Evolutionary conservation across 2,329 filamentous ascomycete genomes (phyloP).

Genomic region (Daldinia eschscholtzii): DNA sequence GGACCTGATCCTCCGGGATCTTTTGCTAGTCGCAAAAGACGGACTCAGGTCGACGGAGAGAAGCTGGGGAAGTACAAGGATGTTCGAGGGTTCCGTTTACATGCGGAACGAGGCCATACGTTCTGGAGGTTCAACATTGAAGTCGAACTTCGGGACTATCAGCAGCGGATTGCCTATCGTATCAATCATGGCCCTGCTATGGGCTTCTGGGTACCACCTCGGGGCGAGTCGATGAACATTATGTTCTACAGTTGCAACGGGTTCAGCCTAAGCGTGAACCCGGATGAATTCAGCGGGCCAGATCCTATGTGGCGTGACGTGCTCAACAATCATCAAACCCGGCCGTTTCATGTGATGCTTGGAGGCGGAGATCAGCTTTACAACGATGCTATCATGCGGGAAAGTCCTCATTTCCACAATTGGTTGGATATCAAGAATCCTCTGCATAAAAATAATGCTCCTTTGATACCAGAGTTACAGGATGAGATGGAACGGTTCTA

Average conservation of each 20-base stretch:
- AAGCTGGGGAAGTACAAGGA: constrained; percentile 85
- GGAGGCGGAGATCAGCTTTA: constrained; percentile 98
- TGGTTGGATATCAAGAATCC: constrained; percentile 88
- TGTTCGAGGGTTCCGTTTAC: constrained; percentile 83
- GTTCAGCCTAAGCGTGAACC: constrained; percentile 83
- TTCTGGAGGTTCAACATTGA: constrained; percentile 99
- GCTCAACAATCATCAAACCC: constrained; percentile 88
- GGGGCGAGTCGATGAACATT: constrained; percentile 91
- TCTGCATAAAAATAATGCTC: constrained; percentile 80
- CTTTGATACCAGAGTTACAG: constrained; percentile 85
- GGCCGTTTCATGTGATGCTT: constrained; percentile 98
- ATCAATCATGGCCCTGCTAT: constrained; percentile 92
- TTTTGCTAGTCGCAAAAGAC: constrained; percentile 66
- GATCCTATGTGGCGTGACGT: constrained; percentile 98
- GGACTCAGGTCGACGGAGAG: constrained; percentile 78
- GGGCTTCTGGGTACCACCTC: constrained; percentile 94
- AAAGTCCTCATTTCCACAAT: constrained; percentile 81
- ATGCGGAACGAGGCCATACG: constrained; percentile 86
- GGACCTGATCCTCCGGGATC: constrained; percentile 64
- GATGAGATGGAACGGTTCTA: constrained; percentile 91
- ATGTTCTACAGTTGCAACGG: constrained; percentile 99
- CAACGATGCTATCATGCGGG: constrained; percentile 84
- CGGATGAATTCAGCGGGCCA: constrained; percentile 86
- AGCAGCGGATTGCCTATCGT: constrained; percentile 92
- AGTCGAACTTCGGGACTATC: constrained; percentile 81